phyloP scores from a whole-genome alignment of 139 green algal species.

The Medakamo hakoo region DNA sequence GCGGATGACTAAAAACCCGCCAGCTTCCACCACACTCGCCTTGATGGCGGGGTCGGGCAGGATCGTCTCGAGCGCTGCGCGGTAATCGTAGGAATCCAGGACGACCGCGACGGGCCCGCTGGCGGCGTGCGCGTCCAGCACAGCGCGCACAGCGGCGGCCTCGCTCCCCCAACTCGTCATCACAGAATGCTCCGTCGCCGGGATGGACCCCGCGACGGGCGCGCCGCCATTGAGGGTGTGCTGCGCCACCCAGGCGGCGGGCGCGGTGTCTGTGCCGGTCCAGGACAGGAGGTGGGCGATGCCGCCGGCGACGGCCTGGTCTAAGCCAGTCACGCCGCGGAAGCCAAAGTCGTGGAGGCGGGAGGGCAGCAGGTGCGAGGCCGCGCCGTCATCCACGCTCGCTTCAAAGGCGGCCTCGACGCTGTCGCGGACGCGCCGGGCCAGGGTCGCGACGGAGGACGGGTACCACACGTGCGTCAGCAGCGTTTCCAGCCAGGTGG shows the following conservation, averaged over 20 bases:
- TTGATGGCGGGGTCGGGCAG: slow-evolving; percentile 56
- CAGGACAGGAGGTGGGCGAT: slow-evolving; percentile 80
- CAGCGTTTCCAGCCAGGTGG: slow-evolving; percentile 79
- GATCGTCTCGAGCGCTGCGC: slow-evolving; percentile 45
- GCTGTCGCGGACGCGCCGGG: slow-evolving; percentile 45
- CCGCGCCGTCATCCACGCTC: slow-evolving; percentile 34
- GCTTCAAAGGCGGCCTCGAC: slow-evolving; percentile 59
- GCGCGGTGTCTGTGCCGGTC: slow-evolving; percentile 68
- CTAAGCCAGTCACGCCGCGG: slow-evolving; percentile 58
- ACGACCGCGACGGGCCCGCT: slow-evolving; percentile 60
- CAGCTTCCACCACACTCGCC: slow-evolving; percentile 32
- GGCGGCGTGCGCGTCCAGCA: slow-evolving; percentile 79
- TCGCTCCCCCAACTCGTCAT: slow-evolving; percentile 81
- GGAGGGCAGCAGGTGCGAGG: slow-evolving; percentile 33
- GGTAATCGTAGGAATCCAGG: slow-evolving; percentile 85
- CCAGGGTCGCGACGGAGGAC: slow-evolving; percentile 70
- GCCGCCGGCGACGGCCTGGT: slow-evolving; percentile 75
- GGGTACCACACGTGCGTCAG: slow-evolving; percentile 59
- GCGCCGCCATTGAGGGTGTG: slow-evolving; percentile 69
- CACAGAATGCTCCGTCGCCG: slow-evolving; percentile 78
- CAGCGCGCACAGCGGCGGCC: slow-evolving; percentile 51
- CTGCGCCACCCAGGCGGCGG: slow-evolving; percentile 72
- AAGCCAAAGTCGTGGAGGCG: slow-evolving; percentile 76
- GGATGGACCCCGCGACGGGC: slow-evolving; percentile 58
- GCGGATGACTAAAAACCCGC: slow-evolving; percentile 70